These are phyloP conservation scores for Chlamydomonas asymmetrica DNA, from an alignment of 139 green algal species.

Conservation along the genomic window DNA sequence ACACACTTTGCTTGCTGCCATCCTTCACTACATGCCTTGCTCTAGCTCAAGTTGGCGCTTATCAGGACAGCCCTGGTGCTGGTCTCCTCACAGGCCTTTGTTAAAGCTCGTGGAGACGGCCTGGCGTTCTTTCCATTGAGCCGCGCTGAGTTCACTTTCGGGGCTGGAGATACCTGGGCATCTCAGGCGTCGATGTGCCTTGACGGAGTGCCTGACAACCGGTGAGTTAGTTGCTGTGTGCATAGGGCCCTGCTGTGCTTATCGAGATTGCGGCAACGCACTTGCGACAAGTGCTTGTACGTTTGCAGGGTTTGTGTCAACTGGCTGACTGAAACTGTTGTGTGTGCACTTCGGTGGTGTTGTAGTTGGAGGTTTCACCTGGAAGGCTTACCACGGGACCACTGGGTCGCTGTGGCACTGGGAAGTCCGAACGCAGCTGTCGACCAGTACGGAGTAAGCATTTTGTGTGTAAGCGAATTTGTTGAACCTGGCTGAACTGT, in stretches of 20 bases:
- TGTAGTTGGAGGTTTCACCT: constrained; percentile 12
- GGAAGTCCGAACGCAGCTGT: background rate
- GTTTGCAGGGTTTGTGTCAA: background rate
- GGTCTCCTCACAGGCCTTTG: constrained; percentile 47
- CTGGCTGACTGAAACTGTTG: background rate
- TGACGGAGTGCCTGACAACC: background rate
- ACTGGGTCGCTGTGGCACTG: constrained; percentile 19
- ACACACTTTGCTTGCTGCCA: too few relatives aligned
- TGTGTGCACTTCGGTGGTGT: background rate
- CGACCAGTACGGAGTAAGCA: constrained; percentile 7
- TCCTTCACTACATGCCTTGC: too few relatives aligned
- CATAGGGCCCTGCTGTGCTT: background rate
- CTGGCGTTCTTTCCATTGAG: constrained; percentile 45
- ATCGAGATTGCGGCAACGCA: background rate
- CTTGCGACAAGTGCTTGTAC: too few relatives aligned
- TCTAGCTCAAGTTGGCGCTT: too few relatives aligned
- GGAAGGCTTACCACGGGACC: background rate
- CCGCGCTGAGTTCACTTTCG: constrained; percentile 31
- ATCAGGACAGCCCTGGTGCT: too few relatives aligned
- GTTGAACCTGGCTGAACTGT: too few relatives aligned
- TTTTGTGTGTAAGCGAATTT: too few relatives aligned
- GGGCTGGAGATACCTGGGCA: background rate
- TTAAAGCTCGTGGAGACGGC: constrained; percentile 48
- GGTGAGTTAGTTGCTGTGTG: background rate
- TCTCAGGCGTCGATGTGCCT: background rate